phyloP scores from a whole-genome alignment of 345 rosid genomes.

The Aquilaria sinensis region DNA sequence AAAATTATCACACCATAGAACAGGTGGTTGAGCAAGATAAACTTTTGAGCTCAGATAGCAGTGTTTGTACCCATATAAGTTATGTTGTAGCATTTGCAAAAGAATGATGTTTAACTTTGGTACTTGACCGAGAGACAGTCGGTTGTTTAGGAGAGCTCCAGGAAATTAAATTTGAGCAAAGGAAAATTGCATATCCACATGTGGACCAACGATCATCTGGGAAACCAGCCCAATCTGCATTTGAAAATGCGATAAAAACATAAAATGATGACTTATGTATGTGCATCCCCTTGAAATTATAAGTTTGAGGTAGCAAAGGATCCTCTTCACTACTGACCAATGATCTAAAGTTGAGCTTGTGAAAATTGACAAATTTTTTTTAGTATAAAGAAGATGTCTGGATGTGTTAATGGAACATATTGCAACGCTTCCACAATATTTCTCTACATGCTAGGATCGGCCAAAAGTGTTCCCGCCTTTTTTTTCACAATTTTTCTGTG shows the following conservation, averaged over 20 bases:
- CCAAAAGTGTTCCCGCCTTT: neutral
- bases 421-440: slow-evolving; percentile 4
- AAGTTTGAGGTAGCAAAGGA: neutral
- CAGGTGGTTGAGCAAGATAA: neutral
- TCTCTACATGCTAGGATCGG: neutral
- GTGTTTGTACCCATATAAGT: neutral
- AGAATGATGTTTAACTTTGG: neutral
- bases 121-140: neutral
- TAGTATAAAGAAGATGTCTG: neutral
- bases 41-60: neutral
- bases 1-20: neutral
- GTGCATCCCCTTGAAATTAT: neutral
- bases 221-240: neutral
- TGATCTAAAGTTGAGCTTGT: neutral
- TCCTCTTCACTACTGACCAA: neutral
- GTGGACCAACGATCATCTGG: neutral
- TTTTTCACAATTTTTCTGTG: no score
- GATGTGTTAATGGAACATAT: neutral
- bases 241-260: neutral
- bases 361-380: neutral
- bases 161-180: neutral
- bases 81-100: neutral
- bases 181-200: neutral
- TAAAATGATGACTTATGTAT: neutral
- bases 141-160: neutral